Evolutionary conservation across 2,329 filamentous ascomycete species (phyloP).

Genomic region (Nemania diffusa): DNA sequence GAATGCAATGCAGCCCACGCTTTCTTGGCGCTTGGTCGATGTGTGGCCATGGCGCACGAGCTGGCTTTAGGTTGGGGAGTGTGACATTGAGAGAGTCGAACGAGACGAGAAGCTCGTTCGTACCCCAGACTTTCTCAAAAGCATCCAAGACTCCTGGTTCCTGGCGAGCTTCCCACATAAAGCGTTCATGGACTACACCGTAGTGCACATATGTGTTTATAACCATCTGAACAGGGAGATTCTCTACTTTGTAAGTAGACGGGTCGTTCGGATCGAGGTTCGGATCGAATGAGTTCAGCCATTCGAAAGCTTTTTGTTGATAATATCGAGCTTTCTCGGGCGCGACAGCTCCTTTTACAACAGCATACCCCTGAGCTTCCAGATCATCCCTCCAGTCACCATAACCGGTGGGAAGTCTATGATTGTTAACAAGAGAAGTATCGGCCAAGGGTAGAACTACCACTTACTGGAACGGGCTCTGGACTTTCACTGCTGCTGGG

Average conservation of each 20-base stretch:
- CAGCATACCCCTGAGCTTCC: constrained; percentile 43
- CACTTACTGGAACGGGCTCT: constrained; percentile 15
- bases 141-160: constrained; percentile 59
- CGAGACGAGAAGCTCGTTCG: constrained; percentile 59
- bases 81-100: constrained; percentile 60
- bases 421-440: background rate
- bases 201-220: constrained; percentile 62
- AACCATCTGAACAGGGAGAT: constrained; percentile 54
- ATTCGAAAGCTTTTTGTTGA: constrained; percentile 35
- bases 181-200: constrained; percentile 59
- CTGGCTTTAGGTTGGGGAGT: constrained; percentile 52
- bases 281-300: constrained; percentile 35
- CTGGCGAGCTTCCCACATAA: constrained; percentile 59
- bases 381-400: constrained; percentile 45
- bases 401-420: constrained; percentile 19
- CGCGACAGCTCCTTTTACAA: constrained; percentile 44
- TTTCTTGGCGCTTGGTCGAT: constrained; percentile 57
- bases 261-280: constrained; percentile 50
- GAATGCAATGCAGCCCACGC: constrained; percentile 61
- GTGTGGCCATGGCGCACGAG: constrained; percentile 57
- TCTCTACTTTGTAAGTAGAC: constrained; percentile 51
- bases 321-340: constrained; percentile 37
- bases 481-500: constrained; percentile 5
- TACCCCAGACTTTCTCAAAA: constrained; percentile 59
- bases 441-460: background rate